Base-by-base conservation (phyloP, 179 eudicot species). In the Spergularia azorica region DNA sequence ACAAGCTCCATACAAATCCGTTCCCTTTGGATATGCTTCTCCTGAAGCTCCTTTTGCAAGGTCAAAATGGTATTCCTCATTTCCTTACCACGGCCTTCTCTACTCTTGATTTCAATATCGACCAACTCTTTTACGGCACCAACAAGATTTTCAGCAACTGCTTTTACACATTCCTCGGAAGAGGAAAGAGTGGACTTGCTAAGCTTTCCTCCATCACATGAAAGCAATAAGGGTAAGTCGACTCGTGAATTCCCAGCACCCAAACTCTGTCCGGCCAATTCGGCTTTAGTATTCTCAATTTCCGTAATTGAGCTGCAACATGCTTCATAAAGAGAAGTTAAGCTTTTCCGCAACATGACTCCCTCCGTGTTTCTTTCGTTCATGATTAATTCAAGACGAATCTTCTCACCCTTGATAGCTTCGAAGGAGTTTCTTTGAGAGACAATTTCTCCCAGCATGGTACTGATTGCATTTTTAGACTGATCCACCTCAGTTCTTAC, bases 11-110 rank as follows among this genome's bases (percentile, higher is more conserved):
- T 77, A 82, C 88, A 90, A 36, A 87, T 88, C 62, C 76, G 90
- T 51, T 95, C 97, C 77, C 87, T 89, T 74, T 95, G 91, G 74
- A 90, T 76, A 77, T 91, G 97, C 84, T 91, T 95, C 85, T 95
- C 95, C 79, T 90, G 96, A 63, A 95, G 92, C 70, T 91, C 97
- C 78, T 85, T 91, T 84, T 93, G 97, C 83, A 95, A 82, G 72
- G 84, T 87, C 16, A 82, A 75, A 61, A 93, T 83, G 51, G 88
- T 76, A 80, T 72, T 64, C 76, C 90, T 91, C 92, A 91, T 71
- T 80, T 95, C 98, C 82, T 82, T 88, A 58, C 76, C 84, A 73
- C 78, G 79, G 55, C 80, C 84, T 81, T 89, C 97, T 68, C 87
- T 26, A 68, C 74, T 73, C 63, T 87, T 82, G 50, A 70, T 74